Base-by-base conservation (phyloP, 768 basidiomycete species). In the Mycena albidolilacea region DNA sequence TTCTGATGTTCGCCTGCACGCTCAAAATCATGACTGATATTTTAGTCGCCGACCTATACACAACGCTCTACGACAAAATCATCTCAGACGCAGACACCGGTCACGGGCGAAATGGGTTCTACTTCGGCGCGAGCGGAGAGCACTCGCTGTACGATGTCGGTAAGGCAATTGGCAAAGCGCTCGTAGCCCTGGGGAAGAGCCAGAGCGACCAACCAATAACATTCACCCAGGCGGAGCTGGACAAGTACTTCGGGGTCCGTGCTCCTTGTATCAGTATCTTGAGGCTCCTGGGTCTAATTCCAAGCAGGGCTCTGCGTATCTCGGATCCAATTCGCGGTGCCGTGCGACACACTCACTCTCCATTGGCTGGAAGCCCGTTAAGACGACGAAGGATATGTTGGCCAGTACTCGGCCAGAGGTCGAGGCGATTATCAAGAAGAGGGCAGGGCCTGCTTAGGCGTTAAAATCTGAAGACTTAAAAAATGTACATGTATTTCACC, bases 41-140 rank as follows among this genome's bases (percentile, higher is more conserved):
- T 44, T 17, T 69, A 88, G 89, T 87, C 61, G 80, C 82, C 5
- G 77, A 85, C 46, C 80, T 91, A 15, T 91, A 86, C 75, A 78
- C 84, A 69, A 69, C 80, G 0, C 75, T 90, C 1, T 87, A 86
- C 67, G 84, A 88, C 65, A 80, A 83, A 1, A 81, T 84, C 52
- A 67, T 74, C 14, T 64, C 75, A 8, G 77, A 83, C 52, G 76
- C 80, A 0, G 72, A 54, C 7, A 80, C 81, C 23, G 82, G 80
- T 0, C 88, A 88, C 66, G 88, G 89, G 15, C 85, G 85, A 7
- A 85, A 86, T 37, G 90, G 90, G 0, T 86, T 84, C 50, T 91
- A 90, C 76, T 89, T 90, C 71, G 89, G 83, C 17, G 88, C 83
- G 71, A 88, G 81, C 71, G 89, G 85, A 57, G 87, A 90, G 64